Conservation (phyloP, 2,329 filamentous ascomycete species). For the Penicillium frequentans region DNA sequence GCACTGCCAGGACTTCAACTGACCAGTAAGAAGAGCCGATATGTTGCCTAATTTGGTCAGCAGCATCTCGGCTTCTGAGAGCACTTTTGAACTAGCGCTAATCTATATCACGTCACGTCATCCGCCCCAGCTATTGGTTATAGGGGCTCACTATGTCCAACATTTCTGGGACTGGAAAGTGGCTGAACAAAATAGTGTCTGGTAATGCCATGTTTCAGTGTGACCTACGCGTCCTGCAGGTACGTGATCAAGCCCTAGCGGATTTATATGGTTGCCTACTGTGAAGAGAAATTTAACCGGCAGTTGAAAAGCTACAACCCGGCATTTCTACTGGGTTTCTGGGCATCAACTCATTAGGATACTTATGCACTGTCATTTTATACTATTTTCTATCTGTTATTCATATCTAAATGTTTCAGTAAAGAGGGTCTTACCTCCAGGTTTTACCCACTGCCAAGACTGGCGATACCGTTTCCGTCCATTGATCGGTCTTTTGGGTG, state of each 20-base stretch:
- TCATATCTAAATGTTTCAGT: not conserved
- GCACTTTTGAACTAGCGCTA: not conserved
- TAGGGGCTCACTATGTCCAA: not conserved
- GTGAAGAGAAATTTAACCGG: not conserved
- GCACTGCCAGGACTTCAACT: not conserved
- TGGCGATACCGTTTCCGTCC: slow-evolving; percentile 14
- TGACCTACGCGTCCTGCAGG: slow-evolving; percentile 21
- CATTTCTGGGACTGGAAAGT: not conserved
- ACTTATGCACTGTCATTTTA: no score
- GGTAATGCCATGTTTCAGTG: not conserved
- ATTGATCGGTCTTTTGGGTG: not conserved
- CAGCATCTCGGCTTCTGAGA: not conserved
- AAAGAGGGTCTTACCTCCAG: not conserved
- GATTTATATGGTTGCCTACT: slow-evolving; percentile 12
- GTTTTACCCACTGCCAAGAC: slow-evolving; percentile 10
- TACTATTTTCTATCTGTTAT: not conserved
- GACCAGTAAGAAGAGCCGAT: not conserved
- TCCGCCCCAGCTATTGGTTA: not conserved
- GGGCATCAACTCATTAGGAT: no score
- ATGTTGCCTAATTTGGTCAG: not conserved
- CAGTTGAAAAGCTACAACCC: not conserved
- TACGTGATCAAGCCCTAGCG: not conserved
- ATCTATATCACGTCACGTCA: slow-evolving; percentile 2
- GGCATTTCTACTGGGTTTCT: not conserved
- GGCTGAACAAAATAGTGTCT: not conserved